Conservation (phyloP, 1,284 basidiomycete species). For the Heterobasidion occidentale region DNA sequence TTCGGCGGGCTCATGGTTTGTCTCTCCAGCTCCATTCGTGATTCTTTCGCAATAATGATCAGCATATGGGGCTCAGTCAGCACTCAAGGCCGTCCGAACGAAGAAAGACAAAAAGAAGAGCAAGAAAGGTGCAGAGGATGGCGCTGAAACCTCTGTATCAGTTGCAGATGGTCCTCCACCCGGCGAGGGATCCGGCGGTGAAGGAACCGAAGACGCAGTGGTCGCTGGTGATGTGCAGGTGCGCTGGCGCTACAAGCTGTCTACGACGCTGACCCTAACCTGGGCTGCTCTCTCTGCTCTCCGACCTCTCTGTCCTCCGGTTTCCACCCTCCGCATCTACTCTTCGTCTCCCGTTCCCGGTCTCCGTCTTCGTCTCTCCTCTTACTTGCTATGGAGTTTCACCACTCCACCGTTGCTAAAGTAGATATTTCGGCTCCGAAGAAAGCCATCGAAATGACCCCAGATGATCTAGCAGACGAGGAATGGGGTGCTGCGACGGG, state of each 20-base stretch:
- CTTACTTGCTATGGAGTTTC: too few relatives aligned
- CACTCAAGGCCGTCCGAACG: conserved; percentile 44
- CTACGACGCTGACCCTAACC: too few relatives aligned
- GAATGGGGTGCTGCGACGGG: conserved; percentile 55
- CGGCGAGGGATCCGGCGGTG: conserved; percentile 26
- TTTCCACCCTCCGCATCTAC: too few relatives aligned
- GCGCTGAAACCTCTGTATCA: conserved; percentile 19
- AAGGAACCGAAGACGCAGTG: conserved; percentile 10
- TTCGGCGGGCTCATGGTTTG: conserved; percentile 83
- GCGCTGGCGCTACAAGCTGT: too few relatives aligned
- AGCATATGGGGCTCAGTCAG: conserved; percentile 17
- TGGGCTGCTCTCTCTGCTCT: too few relatives aligned
- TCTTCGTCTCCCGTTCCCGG: too few relatives aligned
- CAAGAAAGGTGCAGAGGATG: conserved; percentile 23
- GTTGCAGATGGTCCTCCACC: conserved; percentile 26
- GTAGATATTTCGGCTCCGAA: conserved; percentile 29
- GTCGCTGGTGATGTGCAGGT: too few relatives aligned
- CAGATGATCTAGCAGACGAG: conserved; percentile 60
- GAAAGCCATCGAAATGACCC: conserved; percentile 41
- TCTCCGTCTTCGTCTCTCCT: too few relatives aligned
- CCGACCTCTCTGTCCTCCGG: too few relatives aligned
- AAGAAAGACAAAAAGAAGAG: conserved; percentile 58
- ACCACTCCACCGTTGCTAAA: conserved; percentile 18
- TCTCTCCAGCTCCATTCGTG: conserved; percentile 8
- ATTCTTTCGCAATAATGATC: conserved; percentile 2